phyloP scores from a whole-genome alignment of 1,139 yeast species.

The Eremothecium gossypii region DNA sequence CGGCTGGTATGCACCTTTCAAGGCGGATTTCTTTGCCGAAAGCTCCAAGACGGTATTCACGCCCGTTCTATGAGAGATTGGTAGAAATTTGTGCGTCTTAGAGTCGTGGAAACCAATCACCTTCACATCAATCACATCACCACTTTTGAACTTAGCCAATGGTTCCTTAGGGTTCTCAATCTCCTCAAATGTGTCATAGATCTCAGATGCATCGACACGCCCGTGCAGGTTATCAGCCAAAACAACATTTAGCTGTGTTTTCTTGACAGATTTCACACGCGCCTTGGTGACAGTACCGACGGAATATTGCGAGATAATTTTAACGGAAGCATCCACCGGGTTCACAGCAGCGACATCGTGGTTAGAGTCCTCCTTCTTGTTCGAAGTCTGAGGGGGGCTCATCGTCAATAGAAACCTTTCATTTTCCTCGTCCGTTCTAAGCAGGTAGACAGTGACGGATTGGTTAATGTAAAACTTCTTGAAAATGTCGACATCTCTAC shows the following conservation, averaged over 20 bases:
- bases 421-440: constrained; percentile 58
- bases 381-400: constrained; percentile 28
- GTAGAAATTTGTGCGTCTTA: constrained; percentile 58
- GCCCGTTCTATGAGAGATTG: constrained; percentile 53
- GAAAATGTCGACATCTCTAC: constrained; percentile 46
- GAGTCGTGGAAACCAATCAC: constrained; percentile 75
- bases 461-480: constrained; percentile 51
- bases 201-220: constrained; percentile 66
- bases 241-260: constrained; percentile 65
- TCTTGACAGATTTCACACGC: constrained; percentile 51
- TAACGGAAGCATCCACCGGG: constrained; percentile 52
- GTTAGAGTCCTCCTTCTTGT: constrained; percentile 9
- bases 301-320: constrained; percentile 40
- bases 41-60: constrained; percentile 58
- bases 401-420: constrained; percentile 61
- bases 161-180: constrained; percentile 56
- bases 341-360: constrained; percentile 31
- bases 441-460: constrained; percentile 56
- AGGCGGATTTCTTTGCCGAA: constrained; percentile 41
- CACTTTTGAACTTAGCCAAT: constrained; percentile 48
- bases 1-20: constrained; percentile 35
- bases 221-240: constrained; percentile 77
- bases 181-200: constrained; percentile 47
- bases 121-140: constrained; percentile 50
- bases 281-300: constrained; percentile 60